Percentiles rank a stretch among this genome's conserved stretches.
Evolutionary conservation across 2,329 filamentous ascomycete genomes (phyloP).

Genomic region (Colletotrichum magnum): DNA sequence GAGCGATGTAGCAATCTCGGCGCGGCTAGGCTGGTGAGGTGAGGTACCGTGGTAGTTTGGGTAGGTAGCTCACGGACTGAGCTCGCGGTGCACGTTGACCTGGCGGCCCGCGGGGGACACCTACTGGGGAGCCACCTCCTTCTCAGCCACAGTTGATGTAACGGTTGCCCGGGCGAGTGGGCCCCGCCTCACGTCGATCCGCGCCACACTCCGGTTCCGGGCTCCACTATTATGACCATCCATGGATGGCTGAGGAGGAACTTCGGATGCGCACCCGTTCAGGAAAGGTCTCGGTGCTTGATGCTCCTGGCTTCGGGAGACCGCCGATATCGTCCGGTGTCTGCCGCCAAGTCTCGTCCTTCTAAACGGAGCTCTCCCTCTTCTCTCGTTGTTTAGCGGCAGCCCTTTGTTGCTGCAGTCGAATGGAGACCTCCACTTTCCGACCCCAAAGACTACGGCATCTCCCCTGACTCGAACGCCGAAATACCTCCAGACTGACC

Average conservation of each 20-base stretch:
- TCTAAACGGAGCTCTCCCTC: slow-evolving; percentile 18
- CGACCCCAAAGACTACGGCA: slow-evolving; percentile 10
- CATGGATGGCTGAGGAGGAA: slow-evolving; percentile 19
- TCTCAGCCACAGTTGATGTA: slow-evolving; percentile 27
- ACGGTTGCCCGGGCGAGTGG: slow-evolving; percentile 15
- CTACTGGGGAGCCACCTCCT: background rate
- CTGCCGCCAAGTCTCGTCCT: slow-evolving; percentile 13
- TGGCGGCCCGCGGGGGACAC: too few species aligned
- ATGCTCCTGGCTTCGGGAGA: slow-evolving; percentile 2
- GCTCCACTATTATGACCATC: background rate
- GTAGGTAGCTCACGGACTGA: too few species aligned
- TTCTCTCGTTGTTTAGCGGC: background rate
- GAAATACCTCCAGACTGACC: slow-evolving; percentile 30
- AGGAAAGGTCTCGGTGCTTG: slow-evolving; percentile 2
- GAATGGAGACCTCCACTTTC: slow-evolving; percentile 34
- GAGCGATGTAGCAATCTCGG: slow-evolving; percentile 16
- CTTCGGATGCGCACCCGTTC: slow-evolving; percentile 13
- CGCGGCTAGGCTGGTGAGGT: slow-evolving; percentile 4
- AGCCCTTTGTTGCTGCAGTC: background rate
- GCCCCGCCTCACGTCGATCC: background rate
- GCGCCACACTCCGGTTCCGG: slow-evolving; percentile 22
- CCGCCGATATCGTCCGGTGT: slow-evolving; percentile 39
- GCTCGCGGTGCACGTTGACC: too few species aligned
- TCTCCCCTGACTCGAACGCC: slow-evolving; percentile 31
- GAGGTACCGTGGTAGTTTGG: slow-evolving; percentile 6